A percentile compares a stretch with the other conserved stretches of the same genome.
Conservation (phyloP, 1,284 basidiomycete genomes). For the Phenoliferia sp. region DNA sequence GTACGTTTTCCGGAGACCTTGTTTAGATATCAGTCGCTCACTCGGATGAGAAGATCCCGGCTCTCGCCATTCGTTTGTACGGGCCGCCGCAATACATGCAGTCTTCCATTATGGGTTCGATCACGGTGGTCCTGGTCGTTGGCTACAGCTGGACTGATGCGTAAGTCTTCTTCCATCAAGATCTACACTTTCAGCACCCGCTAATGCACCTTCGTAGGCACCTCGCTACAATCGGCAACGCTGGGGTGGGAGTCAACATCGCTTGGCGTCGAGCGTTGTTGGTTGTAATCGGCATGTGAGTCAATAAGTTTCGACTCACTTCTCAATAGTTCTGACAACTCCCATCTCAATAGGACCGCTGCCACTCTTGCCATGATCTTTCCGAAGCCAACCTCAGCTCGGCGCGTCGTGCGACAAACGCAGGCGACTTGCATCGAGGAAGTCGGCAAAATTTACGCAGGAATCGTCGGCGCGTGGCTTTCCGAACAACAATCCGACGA, state of each 20-base stretch:
- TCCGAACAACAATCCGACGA: slow-evolving; percentile 7
- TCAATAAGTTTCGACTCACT: neutral
- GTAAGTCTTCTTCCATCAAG: too few relatives aligned
- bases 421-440: slow-evolving; percentile 23
- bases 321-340: neutral
- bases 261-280: slow-evolving; percentile 32
- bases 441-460: slow-evolving; percentile 20
- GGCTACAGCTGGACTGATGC: slow-evolving; percentile 34
- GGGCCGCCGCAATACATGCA: slow-evolving; percentile 47
- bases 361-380: slow-evolving; percentile 16
- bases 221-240: slow-evolving; percentile 19
- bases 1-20: too few relatives aligned
- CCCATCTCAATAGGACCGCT: neutral
- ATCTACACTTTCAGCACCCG: too few relatives aligned
- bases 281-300: slow-evolving; percentile 19
- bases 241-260: slow-evolving; percentile 29
- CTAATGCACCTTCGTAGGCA: too few relatives aligned
- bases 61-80: slow-evolving; percentile 55
- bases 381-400: slow-evolving; percentile 9
- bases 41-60: too few relatives aligned
- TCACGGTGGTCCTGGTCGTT: slow-evolving; percentile 36
- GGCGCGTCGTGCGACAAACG: slow-evolving; percentile 20
- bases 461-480: slow-evolving; percentile 16
- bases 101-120: slow-evolving; percentile 42
- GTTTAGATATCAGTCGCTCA: too few relatives aligned